phyloP scores from a whole-genome alignment of 768 basidiomycete species.

The Lyophyllum shimeji region DNA sequence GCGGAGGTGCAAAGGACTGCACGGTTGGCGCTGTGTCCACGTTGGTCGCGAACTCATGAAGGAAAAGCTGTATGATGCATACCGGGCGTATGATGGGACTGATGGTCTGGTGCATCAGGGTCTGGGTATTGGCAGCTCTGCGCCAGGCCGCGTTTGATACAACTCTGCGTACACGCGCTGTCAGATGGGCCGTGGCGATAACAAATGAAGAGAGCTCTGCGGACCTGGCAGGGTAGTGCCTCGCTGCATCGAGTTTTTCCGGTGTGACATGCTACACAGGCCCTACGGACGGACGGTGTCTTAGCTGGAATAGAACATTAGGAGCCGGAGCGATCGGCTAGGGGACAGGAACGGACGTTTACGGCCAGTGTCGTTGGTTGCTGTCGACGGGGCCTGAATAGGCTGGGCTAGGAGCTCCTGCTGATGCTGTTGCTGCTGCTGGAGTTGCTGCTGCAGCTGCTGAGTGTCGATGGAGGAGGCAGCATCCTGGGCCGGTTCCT shows the following conservation, averaged over 20 bases:
- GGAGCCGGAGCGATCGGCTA: slow-evolving; percentile 18
- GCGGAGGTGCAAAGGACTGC: slow-evolving; percentile 42
- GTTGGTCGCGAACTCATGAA: slow-evolving; percentile 14
- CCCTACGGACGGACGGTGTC: slow-evolving; percentile 78
- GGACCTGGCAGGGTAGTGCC: slow-evolving; percentile 77
- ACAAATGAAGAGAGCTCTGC: slow-evolving; percentile 6
- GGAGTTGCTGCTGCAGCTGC: slow-evolving; percentile 58
- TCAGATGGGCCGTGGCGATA: slow-evolving; percentile 3
- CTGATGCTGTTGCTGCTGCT: slow-evolving; percentile 37
- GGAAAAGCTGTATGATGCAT: slow-evolving; percentile 17
- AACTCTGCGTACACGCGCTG: slow-evolving; percentile 49
- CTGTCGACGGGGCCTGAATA: slow-evolving; percentile 24
- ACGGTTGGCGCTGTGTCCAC: slow-evolving; percentile 29
- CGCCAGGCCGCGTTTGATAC: slow-evolving; percentile 78
- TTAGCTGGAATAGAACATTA: slow-evolving; percentile 50
- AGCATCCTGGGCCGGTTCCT: slow-evolving; percentile 57
- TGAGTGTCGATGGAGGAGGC: slow-evolving; percentile 58
- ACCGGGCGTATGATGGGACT: slow-evolving; percentile 41
- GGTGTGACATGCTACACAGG: slow-evolving; percentile 78
- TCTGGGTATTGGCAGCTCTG: slow-evolving; percentile 74
- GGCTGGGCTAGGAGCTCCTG: slow-evolving; percentile 24
- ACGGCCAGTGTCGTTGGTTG: slow-evolving; percentile 40
- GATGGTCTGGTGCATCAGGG: slow-evolving; percentile 59
- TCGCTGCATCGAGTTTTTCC: slow-evolving; percentile 86
- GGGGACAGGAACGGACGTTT: slow-evolving; percentile 52